phyloP scores from a whole-genome alignment of 768 basidiomycete genomes.

The Termitomyces sp. region DNA sequence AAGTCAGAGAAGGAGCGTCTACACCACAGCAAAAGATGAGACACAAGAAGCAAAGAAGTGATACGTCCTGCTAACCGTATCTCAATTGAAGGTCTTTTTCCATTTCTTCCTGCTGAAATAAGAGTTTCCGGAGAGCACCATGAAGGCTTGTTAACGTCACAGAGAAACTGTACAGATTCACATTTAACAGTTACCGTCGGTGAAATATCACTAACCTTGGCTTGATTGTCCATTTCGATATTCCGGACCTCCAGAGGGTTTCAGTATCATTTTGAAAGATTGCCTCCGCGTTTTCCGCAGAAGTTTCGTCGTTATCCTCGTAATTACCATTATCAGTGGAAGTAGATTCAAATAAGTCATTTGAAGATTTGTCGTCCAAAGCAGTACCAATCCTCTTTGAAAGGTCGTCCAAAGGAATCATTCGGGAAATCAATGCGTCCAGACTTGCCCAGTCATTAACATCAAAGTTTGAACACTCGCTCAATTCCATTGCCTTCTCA shows the following conservation, averaged over 20 bases:
- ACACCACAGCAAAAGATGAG: neutral
- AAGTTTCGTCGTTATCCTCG: neutral
- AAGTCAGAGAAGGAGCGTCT: slow-evolving; percentile 71
- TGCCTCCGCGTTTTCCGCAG: neutral
- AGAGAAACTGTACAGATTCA: slow-evolving; percentile 51
- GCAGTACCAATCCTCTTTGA: slow-evolving; percentile 44
- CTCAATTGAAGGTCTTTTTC: slow-evolving; percentile 46
- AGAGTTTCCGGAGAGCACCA: slow-evolving; percentile 34
- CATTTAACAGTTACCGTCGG: neutral
- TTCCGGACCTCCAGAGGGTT: slow-evolving; percentile 22
- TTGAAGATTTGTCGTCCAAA: slow-evolving; percentile 15
- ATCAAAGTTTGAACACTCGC: slow-evolving; percentile 23
- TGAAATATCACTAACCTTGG: slow-evolving; percentile 44
- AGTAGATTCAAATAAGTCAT: neutral
- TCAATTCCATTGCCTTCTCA: slow-evolving; percentile 50
- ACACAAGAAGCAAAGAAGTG: neutral
- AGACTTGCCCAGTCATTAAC: slow-evolving; percentile 49
- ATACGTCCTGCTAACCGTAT: slow-evolving; percentile 41
- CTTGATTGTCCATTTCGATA: slow-evolving; percentile 53
- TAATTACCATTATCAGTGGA: neutral
- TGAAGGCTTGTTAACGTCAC: slow-evolving; percentile 46
- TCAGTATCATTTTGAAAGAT: neutral
- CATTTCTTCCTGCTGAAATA: slow-evolving; percentile 42
- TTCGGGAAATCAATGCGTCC: slow-evolving; percentile 44
- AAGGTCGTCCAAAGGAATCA: slow-evolving; percentile 48